Evolutionary conservation across 306 rosid species (phyloP), one percentile per base, ranked within the genome.

Genomic region (Lathyrus tuberosus): DNA sequence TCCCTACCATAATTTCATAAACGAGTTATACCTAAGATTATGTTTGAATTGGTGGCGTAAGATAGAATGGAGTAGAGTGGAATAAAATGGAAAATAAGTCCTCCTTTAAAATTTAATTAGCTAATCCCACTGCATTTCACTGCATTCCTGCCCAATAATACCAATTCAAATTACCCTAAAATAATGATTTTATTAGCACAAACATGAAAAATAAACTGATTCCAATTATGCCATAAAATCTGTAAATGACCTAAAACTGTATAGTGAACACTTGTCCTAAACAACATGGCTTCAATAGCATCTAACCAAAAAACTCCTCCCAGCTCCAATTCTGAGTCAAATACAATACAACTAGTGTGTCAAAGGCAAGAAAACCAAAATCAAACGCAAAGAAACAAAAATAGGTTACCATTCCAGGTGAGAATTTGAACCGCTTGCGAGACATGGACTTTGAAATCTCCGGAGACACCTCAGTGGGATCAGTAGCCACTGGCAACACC

Each of bases 321-420:
- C 37, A 46, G 15, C 17, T 56, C 11, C 30, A 41, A 26, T 9
- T 22, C 1, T 15, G 42, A 26, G 6, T 8, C 16, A 68, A 52
- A 28, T 7, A 42, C 35, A 72, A 35, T 35, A 1, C 40, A 35
- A 35, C 38, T 35, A 35, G 40, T 6, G 2, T 35, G 0, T 35
- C 9, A 35, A 35, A 35, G 2, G 40, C 40, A 35, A 35, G 2
- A 26, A 52, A 69, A 69, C 1, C 3, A 42, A 70, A 70, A 30
- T 11, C 20, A 53, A 72, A 33, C 13, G n/a, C 48, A 59, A 35
- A 22, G 26, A 51, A 22, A n/a, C 11, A 51, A 37, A 30, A 4
- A 0, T 20, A 30, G 26, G 17, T 60, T 90, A 90, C 98, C 98
- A 93, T 90, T 24, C 98, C 98, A 17, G 98, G 97, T 2, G 97